phyloP scores from a whole-genome alignment of 2,329 filamentous ascomycete genomes.

The Trichoderma atroviride region DNA sequence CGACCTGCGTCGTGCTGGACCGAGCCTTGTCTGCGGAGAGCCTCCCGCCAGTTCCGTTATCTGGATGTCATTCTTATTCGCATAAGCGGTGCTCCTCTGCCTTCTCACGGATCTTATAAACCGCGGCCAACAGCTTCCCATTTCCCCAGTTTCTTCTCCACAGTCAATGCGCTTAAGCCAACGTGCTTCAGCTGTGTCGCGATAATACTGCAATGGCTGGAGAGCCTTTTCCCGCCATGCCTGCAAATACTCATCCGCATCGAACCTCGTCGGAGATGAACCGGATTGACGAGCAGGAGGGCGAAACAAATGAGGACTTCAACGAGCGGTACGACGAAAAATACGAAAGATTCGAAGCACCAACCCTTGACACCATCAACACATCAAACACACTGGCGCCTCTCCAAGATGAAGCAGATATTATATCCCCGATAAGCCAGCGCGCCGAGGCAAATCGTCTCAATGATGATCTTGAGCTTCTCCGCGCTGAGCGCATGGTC shows the following conservation, averaged over 20 bases:
- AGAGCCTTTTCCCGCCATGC: slow-evolving; percentile 7
- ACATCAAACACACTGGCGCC: slow-evolving; percentile 37
- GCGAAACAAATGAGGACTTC: slow-evolving; percentile 6
- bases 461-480: slow-evolving; percentile 53
- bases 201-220: slow-evolving; percentile 15
- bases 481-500: slow-evolving; percentile 51
- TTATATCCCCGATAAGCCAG: slow-evolving; percentile 34
- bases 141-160: slow-evolving; percentile 8
- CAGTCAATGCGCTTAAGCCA: not conserved
- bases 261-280: slow-evolving; percentile 14
- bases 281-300: not conserved
- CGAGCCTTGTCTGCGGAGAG: slow-evolving; percentile 12
- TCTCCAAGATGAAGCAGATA: slow-evolving; percentile 30
- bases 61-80: not conserved
- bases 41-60: slow-evolving; percentile 15
- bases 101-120: slow-evolving; percentile 1
- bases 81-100: not conserved
- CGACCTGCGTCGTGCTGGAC: not conserved
- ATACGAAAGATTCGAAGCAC: slow-evolving; percentile 24
- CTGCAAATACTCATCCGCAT: not conserved
- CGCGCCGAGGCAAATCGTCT: slow-evolving; percentile 45
- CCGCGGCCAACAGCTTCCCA: not conserved
- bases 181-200: slow-evolving; percentile 4
- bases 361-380: slow-evolving; percentile 38
- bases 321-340: slow-evolving; percentile 22